A percentile compares a stretch with the other conserved stretches of the same genome.
phyloP scores from a whole-genome alignment of 2,329 filamentous ascomycete species.

The Lachnum nothofagi region DNA sequence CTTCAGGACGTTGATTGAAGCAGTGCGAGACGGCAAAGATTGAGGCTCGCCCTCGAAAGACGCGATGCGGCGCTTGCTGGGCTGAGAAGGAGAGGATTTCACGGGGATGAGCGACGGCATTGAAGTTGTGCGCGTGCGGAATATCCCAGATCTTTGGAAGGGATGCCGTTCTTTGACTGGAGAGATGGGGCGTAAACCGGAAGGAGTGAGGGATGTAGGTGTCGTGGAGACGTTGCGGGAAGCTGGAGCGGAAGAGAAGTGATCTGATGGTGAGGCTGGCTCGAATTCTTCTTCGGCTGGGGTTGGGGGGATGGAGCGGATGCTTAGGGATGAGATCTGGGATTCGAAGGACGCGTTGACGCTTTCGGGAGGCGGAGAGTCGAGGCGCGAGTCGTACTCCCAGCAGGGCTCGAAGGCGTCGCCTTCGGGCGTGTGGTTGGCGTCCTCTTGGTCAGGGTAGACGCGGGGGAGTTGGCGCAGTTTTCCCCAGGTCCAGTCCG shows the following conservation, averaged over 20 bases:
- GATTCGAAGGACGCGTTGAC: slow-evolving; percentile 43
- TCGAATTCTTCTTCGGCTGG: slow-evolving; percentile 26
- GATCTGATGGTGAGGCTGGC: slow-evolving; percentile 28
- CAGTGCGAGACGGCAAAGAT: slow-evolving; percentile 16
- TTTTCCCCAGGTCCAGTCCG: slow-evolving; percentile 66
- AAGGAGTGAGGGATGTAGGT: slow-evolving; percentile 22
- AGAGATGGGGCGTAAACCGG: slow-evolving; percentile 14
- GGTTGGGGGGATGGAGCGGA: slow-evolving; percentile 37
- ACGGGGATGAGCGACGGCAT: slow-evolving; percentile 42
- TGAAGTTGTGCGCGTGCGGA: slow-evolving; percentile 48
- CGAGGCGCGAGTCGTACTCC: slow-evolving; percentile 60
- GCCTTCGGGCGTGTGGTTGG: slow-evolving; percentile 50
- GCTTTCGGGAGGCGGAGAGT: slow-evolving; percentile 47
- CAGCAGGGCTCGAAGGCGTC: slow-evolving; percentile 63
- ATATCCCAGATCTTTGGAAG: slow-evolving; percentile 44
- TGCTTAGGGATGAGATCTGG: slow-evolving; percentile 36
- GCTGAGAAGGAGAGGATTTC: slow-evolving; percentile 35
- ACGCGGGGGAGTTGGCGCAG: slow-evolving; percentile 58
- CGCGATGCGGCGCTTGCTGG: slow-evolving; percentile 41
- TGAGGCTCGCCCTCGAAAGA: slow-evolving; percentile 37
- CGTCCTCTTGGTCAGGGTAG: slow-evolving; percentile 43
- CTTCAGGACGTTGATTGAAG: slow-evolving; percentile 19
- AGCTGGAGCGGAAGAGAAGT: slow-evolving; percentile 28
- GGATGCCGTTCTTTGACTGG: slow-evolving; percentile 29
- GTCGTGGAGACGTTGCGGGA: slow-evolving; percentile 27